phyloP scores from a whole-genome alignment of 2,329 filamentous ascomycete species.

The Aureobasidium sp. region DNA sequence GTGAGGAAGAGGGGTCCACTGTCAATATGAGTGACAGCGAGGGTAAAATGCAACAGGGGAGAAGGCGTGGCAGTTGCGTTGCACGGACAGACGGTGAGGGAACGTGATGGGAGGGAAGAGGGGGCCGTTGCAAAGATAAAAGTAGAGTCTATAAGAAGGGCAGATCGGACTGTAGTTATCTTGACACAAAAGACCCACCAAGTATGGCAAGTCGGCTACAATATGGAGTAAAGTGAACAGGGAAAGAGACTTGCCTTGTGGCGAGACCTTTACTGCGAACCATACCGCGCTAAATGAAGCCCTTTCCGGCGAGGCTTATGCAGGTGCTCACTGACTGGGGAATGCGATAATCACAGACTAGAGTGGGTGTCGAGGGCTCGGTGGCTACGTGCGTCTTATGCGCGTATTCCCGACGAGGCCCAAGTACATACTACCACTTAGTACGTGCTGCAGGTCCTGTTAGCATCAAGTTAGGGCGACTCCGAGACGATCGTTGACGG shows the following conservation, averaged over 20 bases:
- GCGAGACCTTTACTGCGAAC: constrained; percentile 15
- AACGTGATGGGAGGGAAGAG: constrained; percentile 10
- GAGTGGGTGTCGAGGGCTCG: constrained; percentile 6
- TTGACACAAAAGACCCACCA: constrained; percentile 9
- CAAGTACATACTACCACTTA: constrained; percentile 10
- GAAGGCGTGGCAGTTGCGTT: constrained; percentile 1
- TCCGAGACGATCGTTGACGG: constrained; percentile 12
- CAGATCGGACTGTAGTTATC: constrained; percentile 6
- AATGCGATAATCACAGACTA: constrained; percentile 3
- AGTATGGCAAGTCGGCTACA: constrained; percentile 5
- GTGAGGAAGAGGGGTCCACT: background rate
- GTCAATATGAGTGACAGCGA: background rate
- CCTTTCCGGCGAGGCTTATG: constrained; percentile 6
- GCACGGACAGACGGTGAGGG: constrained; percentile 3
- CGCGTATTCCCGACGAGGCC: constrained; percentile 8
- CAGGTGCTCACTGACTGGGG: constrained; percentile 14
- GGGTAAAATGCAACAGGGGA: background rate
- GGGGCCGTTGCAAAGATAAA: constrained; percentile 4
- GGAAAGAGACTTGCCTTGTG: constrained; percentile 13
- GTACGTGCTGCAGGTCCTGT: constrained; percentile 9
- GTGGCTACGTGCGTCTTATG: constrained; percentile 7
- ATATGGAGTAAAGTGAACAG: background rate
- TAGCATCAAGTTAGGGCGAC: constrained; percentile 7
- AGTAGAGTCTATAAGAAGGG: constrained; percentile 11
- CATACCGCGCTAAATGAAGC: constrained; percentile 4